These are phyloP conservation scores for Besnoitia besnoiti DNA, from an alignment of 169 alveolate species.

Conservation along the genomic window DNA sequence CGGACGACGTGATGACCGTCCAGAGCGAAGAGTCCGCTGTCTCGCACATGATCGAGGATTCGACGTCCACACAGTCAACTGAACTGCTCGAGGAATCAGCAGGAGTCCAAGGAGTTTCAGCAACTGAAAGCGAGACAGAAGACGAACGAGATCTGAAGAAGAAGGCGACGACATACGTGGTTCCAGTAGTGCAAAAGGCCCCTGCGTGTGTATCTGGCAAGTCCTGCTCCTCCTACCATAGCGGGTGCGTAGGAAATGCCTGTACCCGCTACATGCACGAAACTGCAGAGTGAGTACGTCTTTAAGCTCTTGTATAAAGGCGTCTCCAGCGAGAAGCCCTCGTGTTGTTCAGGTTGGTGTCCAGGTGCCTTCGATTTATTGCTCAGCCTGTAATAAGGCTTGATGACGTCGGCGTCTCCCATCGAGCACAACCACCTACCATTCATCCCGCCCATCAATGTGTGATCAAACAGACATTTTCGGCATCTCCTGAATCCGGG, in stretches of 20 bases:
- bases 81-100: neutral
- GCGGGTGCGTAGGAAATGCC: constrained; percentile 1
- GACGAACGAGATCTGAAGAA: constrained; percentile 31
- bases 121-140: neutral
- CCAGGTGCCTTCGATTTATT: neutral
- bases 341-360: neutral
- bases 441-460: neutral
- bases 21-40: neutral
- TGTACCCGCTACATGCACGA: constrained; percentile 1
- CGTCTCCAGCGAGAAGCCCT: neutral
- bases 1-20: neutral
- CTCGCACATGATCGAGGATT: neutral
- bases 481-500: no score
- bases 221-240: constrained; percentile 12
- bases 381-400: neutral
- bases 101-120: neutral
- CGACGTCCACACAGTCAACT: neutral
- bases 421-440: no score
- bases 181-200: constrained; percentile 1
- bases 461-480: no score
- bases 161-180: neutral
- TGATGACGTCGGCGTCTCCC: no score
- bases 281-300: neutral
- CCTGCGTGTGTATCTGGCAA: neutral
- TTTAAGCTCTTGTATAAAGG: neutral